phyloP scores from a whole-genome alignment of 1,284 basidiomycete genomes.

The Tilletia setariae region DNA sequence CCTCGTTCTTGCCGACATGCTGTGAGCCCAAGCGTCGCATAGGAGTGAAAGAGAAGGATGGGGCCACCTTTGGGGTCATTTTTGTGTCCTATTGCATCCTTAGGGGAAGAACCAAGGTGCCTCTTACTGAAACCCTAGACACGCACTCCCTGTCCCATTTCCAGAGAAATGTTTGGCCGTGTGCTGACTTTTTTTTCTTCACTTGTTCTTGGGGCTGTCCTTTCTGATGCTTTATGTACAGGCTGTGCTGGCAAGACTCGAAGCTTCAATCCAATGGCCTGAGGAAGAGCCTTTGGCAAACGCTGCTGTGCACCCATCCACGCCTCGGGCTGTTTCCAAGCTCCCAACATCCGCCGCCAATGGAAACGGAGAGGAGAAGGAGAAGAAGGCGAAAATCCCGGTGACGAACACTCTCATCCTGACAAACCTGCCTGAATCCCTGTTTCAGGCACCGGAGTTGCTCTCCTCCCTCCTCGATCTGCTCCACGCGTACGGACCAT shows the following conservation, averaged over 20 bases:
- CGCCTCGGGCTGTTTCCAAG: not conserved
- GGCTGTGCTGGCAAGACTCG: conserved; percentile 11
- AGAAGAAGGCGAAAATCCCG: not conserved
- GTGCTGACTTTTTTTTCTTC: not conserved
- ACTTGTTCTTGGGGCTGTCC: too few species aligned
- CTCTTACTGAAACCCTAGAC: too few species aligned
- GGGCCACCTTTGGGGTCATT: too few species aligned
- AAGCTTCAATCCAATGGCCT: conserved; percentile 5
- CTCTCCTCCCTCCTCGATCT: conserved; percentile 38
- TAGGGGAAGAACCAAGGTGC: too few species aligned
- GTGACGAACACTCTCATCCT: conserved; percentile 46
- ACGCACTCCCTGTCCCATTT: too few species aligned
- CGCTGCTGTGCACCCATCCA: too few species aligned
- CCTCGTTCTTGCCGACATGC: too few species aligned
- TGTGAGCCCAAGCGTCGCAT: too few species aligned
- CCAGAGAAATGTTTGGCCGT: too few species aligned
- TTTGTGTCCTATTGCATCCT: too few species aligned
- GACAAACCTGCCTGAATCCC: conserved; percentile 40
- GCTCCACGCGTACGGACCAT: conserved; percentile 42
- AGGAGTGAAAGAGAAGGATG: not conserved
- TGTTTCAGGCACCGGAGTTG: conserved; percentile 31
- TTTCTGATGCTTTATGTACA: not conserved
- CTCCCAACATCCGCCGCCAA: not conserved
- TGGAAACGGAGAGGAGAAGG: conserved; percentile 2
- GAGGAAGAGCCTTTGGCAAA: not conserved